Evolutionary conservation across 129 eudicot species (phyloP), one percentile per base, ranked within the genome.

Genomic region (Artemisia tridentata): DNA sequence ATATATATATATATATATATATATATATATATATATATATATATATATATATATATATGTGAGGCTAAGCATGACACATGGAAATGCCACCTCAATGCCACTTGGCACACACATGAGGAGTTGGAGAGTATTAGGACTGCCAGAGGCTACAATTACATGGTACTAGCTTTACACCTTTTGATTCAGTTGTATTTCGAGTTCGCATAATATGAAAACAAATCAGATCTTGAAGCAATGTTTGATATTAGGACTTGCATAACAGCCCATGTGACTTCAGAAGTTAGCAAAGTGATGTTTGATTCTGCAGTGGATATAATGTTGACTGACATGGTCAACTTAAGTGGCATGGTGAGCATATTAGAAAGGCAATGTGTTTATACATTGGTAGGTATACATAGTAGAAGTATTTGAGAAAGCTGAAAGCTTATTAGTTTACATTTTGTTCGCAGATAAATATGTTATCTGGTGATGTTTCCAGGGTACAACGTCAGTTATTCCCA

Each of bases 241-340:
- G 83, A 79, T 77, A 58, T 84, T 69, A 85, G 71, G 63, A 77
- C 72, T 73, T 76, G 84, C 61, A 48, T 81, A 29, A 80, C 81
- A 7, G 92, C 87, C 31, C 96, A 92, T 68, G 86, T 92, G 67
- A 92, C 92, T 49, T 81, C 92, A 58, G 95, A 92, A 77, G 83
- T 92, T 82, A 83, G 95, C 31, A 86, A 82, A 82, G 85, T 83
- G 77, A 86, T 92, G 92, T 89, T 92, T 77, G 95, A 92, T 72
- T 89, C 95, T 75, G 92, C 91, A 31, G 71, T 89, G 80, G 91
- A 87, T 68, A 73, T 92, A 55, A 81, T 87, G 66, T 84, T 92
- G 47, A 82, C 74, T 81, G 89, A 92, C 81, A 75, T 92, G 86
- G 82, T 82, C 72, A 80, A 88, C 83, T 80, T 86, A 59, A 85